Conservation (phyloP, 352 stramenopile species). For the Phytophthora tubulina region DNA sequence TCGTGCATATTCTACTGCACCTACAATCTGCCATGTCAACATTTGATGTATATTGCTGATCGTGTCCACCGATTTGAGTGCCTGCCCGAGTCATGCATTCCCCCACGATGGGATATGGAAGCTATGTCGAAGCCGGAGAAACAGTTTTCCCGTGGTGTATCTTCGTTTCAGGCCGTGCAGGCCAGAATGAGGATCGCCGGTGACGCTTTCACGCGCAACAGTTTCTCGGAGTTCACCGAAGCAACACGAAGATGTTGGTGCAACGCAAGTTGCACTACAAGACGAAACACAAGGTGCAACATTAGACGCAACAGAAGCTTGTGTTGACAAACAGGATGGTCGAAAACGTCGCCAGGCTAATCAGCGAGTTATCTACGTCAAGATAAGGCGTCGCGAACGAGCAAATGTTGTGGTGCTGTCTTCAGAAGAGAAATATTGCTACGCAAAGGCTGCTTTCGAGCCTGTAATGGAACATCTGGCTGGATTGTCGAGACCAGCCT, state of each 20-base stretch:
- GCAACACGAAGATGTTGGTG: not conserved
- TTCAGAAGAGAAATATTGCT: constrained; percentile 22
- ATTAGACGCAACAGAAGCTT: not conserved
- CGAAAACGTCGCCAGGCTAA: not conserved
- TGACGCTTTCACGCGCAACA: not conserved
- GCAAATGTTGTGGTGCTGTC: constrained; percentile 12
- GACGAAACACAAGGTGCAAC: not conserved
- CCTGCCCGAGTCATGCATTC: too few species aligned
- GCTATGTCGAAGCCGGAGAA: too few species aligned
- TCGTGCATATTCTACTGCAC: too few species aligned
- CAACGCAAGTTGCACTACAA: not conserved
- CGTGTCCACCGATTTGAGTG: too few species aligned
- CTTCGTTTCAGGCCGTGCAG: too few species aligned
- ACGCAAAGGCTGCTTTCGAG: constrained; percentile 1
- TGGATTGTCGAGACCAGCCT: constrained; percentile 1
- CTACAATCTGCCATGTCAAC: too few species aligned
- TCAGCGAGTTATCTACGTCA: constrained; percentile 1
- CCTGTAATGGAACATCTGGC: constrained; percentile 2
- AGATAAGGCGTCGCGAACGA: not conserved
- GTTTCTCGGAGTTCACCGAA: not conserved
- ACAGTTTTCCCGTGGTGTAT: too few species aligned
- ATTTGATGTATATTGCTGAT: too few species aligned
- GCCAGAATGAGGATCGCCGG: too few species aligned
- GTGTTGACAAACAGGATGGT: not conserved
- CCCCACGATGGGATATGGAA: too few species aligned